Evolutionary conservation across 306 rosid genomes (phyloP), one percentile per base, ranked within the genome.

Genomic region (Vigna hirtella): DNA sequence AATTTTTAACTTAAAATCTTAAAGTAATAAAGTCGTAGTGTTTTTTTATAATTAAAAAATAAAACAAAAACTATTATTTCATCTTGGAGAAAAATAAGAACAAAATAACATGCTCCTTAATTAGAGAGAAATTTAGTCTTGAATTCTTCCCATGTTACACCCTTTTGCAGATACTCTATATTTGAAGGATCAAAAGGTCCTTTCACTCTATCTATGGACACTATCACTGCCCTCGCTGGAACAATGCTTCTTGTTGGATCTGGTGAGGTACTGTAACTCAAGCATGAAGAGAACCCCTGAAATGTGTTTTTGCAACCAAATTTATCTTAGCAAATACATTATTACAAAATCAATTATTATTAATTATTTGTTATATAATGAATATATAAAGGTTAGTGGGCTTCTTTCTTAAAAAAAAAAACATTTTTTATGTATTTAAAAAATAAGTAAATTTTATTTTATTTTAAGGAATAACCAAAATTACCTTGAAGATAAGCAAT

Each of bases 131-230:
- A 48, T 43, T 28, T 81, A 71, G 53, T 75, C 70, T 76, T 82
- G 74, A 94, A 94, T 77, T 64, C 91, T 78, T 92, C 81, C 98
- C 97, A 94, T 7, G 91, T 70, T 24, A 94, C 73, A 63, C 73
- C 87, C 72, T 85, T 85, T 43, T 90, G 81, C 74, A 94, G 52
- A 83, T 92, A 92, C 73, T 86, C 82, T 20, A 88, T 85, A 58
- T 92, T 89, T 7, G 94, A 77, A 49, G 98, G 98, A 86, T 94
- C 88, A 77, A 94, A 91, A 28, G 98, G 98, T 13, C 98, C 98
- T 83, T 76, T 88, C 66, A 91, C 82, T 86, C 85, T 90, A 82
- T 94, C 96, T 38, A 94, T 84, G 50, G 86, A 79, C 68, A 67
- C 82, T 20, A 94, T 89, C 82, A 81, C 86, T 66, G 97, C 97